Conservation (phyloP, 1,284 basidiomycete species). For the Malassezia dermatis region DNA sequence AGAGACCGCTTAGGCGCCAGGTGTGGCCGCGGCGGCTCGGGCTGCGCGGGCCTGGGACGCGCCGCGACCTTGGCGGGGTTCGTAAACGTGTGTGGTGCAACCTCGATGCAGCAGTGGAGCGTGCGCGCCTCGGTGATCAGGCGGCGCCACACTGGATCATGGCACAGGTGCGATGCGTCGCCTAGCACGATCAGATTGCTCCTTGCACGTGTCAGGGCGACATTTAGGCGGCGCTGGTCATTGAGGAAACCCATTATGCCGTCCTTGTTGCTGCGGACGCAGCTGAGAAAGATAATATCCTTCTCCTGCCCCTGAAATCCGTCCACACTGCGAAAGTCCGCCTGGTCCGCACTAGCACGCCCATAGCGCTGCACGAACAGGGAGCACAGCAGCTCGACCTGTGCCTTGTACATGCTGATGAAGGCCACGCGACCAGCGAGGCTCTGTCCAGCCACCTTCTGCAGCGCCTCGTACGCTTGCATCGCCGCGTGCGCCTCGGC, state of each 20-base stretch:
- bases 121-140: constrained; percentile 27
- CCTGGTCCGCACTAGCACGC: constrained; percentile 56
- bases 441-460: constrained; percentile 54
- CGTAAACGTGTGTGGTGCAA: background rate
- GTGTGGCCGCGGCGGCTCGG: no score
- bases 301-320: constrained; percentile 99
- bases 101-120: background rate
- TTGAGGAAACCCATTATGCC: constrained; percentile 62
- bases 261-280: constrained; percentile 64
- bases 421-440: constrained; percentile 74
- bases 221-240: constrained; percentile 56
- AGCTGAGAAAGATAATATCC: constrained; percentile 97
- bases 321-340: constrained; percentile 97
- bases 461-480: constrained; percentile 66
- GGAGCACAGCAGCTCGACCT: constrained; percentile 66
- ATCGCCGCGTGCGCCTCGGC: constrained; percentile 69
- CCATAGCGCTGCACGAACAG: constrained; percentile 68
- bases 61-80: background rate
- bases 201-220: constrained; percentile 87
- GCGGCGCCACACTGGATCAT: constrained; percentile 53
- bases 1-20: no score
- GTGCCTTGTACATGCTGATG: constrained; percentile 89
- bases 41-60: background rate
- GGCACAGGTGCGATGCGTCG: constrained; percentile 65
- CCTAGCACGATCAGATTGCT: constrained; percentile 90